These are phyloP conservation scores for Olyra latifolia DNA, from an alignment of 176 grass and related monocot genomes.

Conservation along the genomic window DNA sequence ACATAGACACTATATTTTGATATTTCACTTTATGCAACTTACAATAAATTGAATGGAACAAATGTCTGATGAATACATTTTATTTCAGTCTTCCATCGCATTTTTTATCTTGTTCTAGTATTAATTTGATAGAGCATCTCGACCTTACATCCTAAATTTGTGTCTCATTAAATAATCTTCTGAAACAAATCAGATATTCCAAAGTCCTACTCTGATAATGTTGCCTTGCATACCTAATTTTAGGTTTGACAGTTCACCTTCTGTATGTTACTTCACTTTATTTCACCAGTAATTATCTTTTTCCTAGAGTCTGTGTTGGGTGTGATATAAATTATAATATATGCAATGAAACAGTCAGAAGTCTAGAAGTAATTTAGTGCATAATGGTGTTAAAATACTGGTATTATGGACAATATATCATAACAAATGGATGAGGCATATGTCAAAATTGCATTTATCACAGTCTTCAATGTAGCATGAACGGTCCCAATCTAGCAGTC, in stretches of 20 bases:
- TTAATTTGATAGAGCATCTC: constrained; percentile 1
- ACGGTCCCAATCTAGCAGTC: background rate
- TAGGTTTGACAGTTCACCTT: background rate
- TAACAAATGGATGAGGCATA: constrained; percentile 6
- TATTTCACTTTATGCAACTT: background rate
- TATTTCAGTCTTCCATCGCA: background rate
- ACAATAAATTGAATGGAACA: background rate
- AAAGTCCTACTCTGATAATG: background rate
- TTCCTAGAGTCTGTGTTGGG: background rate
- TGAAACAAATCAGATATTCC: background rate
- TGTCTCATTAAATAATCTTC: background rate
- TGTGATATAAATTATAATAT: background rate
- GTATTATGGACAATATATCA: constrained; percentile 1
- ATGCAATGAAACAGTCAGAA: background rate
- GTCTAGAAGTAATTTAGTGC: background rate
- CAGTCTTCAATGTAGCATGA: background rate
- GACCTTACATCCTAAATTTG: background rate
- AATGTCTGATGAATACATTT: background rate
- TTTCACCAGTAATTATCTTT: background rate
- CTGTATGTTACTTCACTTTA: constrained; percentile 17
- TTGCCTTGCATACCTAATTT: background rate
- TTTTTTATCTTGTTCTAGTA: background rate
- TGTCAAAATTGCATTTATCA: constrained; percentile 8
- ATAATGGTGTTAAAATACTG: background rate
- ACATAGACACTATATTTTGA: background rate